phyloP scores from a whole-genome alignment of 2,329 filamentous ascomycete genomes.

The Coniochaeta prunicola region DNA sequence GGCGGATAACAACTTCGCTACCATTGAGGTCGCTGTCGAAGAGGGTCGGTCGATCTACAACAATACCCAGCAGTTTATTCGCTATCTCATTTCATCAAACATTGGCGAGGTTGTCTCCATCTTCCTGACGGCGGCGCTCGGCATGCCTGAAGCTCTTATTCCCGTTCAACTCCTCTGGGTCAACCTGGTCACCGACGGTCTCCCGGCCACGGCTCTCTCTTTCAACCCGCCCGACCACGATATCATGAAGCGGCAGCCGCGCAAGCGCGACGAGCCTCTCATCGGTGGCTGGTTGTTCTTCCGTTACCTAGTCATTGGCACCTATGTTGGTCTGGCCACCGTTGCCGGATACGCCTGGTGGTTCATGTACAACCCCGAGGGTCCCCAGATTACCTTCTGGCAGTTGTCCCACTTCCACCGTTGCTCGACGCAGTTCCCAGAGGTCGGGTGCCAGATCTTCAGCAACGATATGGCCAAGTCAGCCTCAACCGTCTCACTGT shows the following conservation, averaged over 20 bases:
- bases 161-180: conserved; percentile 98
- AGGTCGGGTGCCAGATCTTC: conserved; percentile 92
- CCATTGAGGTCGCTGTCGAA: conserved; percentile 91
- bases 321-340: conserved; percentile 88
- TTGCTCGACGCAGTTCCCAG: conserved; percentile 77
- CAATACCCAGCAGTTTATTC: conserved; percentile 99
- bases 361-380: conserved; percentile 93
- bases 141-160: conserved; percentile 95
- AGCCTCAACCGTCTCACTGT: conserved; percentile 88
- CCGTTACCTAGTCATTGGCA: conserved; percentile 92
- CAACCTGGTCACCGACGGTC: conserved; percentile 94
- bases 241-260: conserved; percentile 87
- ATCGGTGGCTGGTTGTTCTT: conserved; percentile 97
- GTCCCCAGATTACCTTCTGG: conserved; percentile 85
- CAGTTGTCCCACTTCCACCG: conserved; percentile 91
- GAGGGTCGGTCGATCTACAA: conserved; percentile 98
- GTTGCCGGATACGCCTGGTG: conserved; percentile 99
- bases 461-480: conserved; percentile 76
- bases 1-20: conserved; percentile 97
- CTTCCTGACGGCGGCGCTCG: conserved; percentile 90
- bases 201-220: conserved; percentile 89
- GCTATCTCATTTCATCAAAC: conserved; percentile 97
- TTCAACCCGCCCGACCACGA: conserved; percentile 99
- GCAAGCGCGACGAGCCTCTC: conserved; percentile 87
- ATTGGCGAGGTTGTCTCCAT: conserved; percentile 99